These are phyloP conservation scores for Aspergillus biplanus DNA, from an alignment of 495 filamentous ascomycete genomes.

Conservation along the genomic window DNA sequence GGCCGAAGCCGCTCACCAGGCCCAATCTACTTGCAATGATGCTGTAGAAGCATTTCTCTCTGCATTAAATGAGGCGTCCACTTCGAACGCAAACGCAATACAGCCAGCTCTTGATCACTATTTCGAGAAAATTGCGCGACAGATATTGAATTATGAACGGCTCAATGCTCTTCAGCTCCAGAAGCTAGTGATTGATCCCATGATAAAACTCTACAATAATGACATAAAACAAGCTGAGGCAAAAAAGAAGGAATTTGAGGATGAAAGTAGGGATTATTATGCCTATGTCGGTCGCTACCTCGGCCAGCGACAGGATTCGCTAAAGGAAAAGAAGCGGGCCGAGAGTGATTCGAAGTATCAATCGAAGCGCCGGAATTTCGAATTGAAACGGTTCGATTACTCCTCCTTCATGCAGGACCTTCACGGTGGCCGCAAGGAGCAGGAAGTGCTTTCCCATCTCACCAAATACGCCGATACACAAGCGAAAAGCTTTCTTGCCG, in stretches of 20 bases:
- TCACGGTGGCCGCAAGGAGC: constrained; percentile 95
- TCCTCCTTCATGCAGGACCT: constrained; percentile 99
- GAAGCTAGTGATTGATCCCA: constrained; percentile 90
- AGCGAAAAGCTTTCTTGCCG: constrained; percentile 76
- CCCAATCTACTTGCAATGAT: constrained; percentile 83
- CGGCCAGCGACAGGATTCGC: constrained; percentile 89
- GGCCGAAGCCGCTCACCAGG: constrained; percentile 80
- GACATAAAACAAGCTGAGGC: constrained; percentile 98
- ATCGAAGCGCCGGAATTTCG: constrained; percentile 87
- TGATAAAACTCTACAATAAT: constrained; percentile 86
- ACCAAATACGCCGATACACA: constrained; percentile 95
- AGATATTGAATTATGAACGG: constrained; percentile 85
- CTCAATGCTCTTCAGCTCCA: constrained; percentile 84
- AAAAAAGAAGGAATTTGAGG: constrained; percentile 97
- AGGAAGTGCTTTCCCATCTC: constrained; percentile 93
- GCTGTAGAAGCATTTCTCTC: constrained; percentile 82
- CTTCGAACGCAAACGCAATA: constrained; percentile 91
- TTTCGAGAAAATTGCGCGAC: constrained; percentile 92
- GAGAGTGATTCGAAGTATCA: constrained; percentile 98
- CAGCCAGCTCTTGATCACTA: constrained; percentile 96
- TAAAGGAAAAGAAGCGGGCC: constrained; percentile 93
- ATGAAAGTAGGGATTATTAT: constrained; percentile 98
- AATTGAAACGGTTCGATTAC: constrained; percentile 97
- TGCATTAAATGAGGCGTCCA: constrained; percentile 84
- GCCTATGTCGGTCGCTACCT: constrained; percentile 92